phyloP scores from a whole-genome alignment of 2,329 filamentous ascomycete species.

The Cercospora sp. region DNA sequence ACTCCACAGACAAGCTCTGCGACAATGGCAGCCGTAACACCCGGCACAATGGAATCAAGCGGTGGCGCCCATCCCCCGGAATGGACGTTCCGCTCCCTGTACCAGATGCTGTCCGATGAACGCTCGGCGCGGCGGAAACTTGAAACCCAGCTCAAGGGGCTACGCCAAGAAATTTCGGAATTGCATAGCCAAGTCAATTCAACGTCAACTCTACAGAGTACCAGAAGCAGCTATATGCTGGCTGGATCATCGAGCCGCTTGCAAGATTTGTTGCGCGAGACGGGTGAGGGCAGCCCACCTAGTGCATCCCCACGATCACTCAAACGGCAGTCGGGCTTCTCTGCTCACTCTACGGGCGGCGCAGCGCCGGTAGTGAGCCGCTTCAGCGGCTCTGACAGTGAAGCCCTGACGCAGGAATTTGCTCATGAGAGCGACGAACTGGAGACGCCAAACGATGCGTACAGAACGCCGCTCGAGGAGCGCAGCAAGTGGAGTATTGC shows the following conservation, averaged over 20 bases:
- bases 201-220: conserved; percentile 25
- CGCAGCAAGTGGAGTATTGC: conserved; percentile 26
- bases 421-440: conserved; percentile 21
- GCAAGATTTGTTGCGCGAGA: conserved; percentile 33
- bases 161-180: conserved; percentile 35
- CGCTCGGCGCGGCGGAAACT: conserved; percentile 40
- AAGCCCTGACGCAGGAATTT: conserved; percentile 18
- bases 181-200: conserved; percentile 36
- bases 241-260: conserved; percentile 30
- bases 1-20: conserved; percentile 16
- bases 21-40: conserved; percentile 16
- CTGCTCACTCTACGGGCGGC: conserved; percentile 13
- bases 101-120: conserved; percentile 42
- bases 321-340: conserved; percentile 16
- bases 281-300: conserved; percentile 24
- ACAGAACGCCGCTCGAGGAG: conserved; percentile 35
- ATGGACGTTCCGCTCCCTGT: conserved; percentile 39
- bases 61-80: conserved; percentile 19
- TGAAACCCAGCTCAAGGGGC: conserved; percentile 35
- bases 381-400: conserved; percentile 33
- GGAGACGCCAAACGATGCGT: conserved; percentile 32
- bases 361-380: conserved; percentile 22
- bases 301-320: conserved; percentile 19
- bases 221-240: conserved; percentile 33
- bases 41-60: not conserved